phyloP scores from a whole-genome alignment of 108 stramenopile genomes.

The Fragilariopsis cylindrus region DNA sequence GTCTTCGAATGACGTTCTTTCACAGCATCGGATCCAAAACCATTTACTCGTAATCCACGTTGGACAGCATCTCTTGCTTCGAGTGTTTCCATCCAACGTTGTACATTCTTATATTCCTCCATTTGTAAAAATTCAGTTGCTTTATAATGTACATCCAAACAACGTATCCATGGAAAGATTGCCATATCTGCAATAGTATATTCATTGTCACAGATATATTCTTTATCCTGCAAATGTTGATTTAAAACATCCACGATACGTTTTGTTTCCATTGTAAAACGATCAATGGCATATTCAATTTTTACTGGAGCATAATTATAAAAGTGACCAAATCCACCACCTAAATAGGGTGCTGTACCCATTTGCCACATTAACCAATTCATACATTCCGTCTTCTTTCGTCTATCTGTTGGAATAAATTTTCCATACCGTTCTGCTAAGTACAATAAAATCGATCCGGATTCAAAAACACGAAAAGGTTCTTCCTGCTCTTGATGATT shows the following conservation, averaged over 20 bases:
- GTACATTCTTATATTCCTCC: conserved; percentile 50
- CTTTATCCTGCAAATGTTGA: conserved; percentile 44
- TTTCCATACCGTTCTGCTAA: conserved; percentile 64
- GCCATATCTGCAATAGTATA: conserved; percentile 87
- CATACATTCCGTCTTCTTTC: conserved; percentile 40
- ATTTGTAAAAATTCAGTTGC: conserved; percentile 50
- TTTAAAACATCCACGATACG: conserved; percentile 83
- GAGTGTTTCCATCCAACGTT: conserved; percentile 51
- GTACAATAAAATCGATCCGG: conserved; percentile 77
- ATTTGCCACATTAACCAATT: conserved; percentile 91
- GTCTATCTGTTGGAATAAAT: conserved; percentile 50
- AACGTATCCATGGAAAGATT: conserved; percentile 75
- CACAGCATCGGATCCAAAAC: not conserved
- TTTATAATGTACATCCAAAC: conserved; percentile 13
- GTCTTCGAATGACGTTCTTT: not conserved
- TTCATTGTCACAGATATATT: conserved; percentile 72
- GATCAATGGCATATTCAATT: conserved; percentile 73
- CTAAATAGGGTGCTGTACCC: conserved; percentile 71
- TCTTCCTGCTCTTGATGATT: conserved; percentile 22
- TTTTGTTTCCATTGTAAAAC: conserved; percentile 86
- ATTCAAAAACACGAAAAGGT: conserved; percentile 77
- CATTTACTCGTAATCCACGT: conserved; percentile 53
- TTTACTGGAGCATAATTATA: conserved; percentile 68
- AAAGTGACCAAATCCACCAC: conserved; percentile 86
- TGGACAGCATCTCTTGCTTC: conserved; percentile 48